Percentiles rank a stretch among this genome's conserved stretches.
These are phyloP conservation scores for Xylaria arbuscula DNA, from an alignment of 2,329 filamentous ascomycete genomes.

Conservation along the genomic window DNA sequence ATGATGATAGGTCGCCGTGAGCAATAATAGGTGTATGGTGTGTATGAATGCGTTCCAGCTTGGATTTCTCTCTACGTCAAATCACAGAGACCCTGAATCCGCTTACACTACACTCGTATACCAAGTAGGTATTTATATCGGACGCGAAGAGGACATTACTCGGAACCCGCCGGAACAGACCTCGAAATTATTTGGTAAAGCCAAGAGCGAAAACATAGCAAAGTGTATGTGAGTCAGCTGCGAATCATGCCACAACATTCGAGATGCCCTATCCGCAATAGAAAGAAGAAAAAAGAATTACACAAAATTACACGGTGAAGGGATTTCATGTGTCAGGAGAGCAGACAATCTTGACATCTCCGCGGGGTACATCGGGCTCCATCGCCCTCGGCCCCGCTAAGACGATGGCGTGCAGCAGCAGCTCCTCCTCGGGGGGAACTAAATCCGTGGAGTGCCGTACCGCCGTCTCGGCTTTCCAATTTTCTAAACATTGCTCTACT, in stretches of 20 bases:
- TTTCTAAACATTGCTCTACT: neutral
- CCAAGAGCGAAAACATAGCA: neutral
- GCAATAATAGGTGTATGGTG: neutral
- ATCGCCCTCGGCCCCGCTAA: conserved; percentile 9
- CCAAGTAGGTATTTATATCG: conserved; percentile 24
- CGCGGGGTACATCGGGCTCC: conserved; percentile 25
- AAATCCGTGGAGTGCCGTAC: neutral
- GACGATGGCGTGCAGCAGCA: conserved; percentile 4
- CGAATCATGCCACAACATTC: conserved; percentile 32
- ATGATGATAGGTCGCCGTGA: neutral
- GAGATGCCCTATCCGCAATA: conserved; percentile 1
- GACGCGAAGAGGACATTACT: neutral
- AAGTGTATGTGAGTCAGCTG: neutral
- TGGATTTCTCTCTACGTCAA: neutral
- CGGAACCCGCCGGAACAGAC: conserved; percentile 27
- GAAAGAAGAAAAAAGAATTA: neutral
- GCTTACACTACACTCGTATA: neutral
- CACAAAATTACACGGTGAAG: too few species aligned
- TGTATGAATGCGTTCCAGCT: neutral
- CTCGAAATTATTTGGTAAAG: conserved; percentile 4
- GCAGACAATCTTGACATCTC: conserved; percentile 28
- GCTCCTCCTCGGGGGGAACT: conserved; percentile 19
- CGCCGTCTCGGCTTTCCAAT: neutral
- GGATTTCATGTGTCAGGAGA: conserved; percentile 18
- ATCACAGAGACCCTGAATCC: neutral